Evolutionary conservation across 805 yeast species (phyloP).

Genomic region (Ogataea parapolymorpha): DNA sequence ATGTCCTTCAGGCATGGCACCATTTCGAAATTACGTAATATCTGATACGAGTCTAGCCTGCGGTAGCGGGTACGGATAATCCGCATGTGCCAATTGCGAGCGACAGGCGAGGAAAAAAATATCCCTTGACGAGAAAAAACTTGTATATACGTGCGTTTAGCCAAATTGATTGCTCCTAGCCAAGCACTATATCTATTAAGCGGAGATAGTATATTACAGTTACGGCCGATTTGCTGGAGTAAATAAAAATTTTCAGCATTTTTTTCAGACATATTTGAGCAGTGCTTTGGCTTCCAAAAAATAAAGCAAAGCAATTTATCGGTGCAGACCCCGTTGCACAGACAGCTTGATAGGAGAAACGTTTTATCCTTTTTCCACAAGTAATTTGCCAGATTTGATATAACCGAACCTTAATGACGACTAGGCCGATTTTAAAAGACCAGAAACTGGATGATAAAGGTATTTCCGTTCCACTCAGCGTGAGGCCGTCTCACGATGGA

Average conservation of each 20-base stretch:
- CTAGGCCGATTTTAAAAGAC: slow-evolving; percentile 7
- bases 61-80: background rate
- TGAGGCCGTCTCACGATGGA: slow-evolving; percentile 21
- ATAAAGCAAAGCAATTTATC: slow-evolving; percentile 8
- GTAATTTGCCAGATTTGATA: background rate
- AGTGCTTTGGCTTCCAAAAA: slow-evolving; percentile 2
- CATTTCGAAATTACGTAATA: background rate
- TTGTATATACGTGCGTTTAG: background rate
- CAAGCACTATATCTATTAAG: background rate
- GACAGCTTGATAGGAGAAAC: background rate
- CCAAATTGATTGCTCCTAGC: background rate
- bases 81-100: background rate
- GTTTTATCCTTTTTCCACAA: background rate
- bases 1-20: background rate
- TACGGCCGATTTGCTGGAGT: slow-evolving; percentile 2
- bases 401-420: background rate
- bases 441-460: slow-evolving; percentile 8
- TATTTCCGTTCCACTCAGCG: background rate
- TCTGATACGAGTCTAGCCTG: background rate
- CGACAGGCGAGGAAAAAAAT: background rate
- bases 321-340: background rate
- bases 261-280: slow-evolving; percentile 4
- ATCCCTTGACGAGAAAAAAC: background rate
- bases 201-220: slow-evolving; percentile 1
- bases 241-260: slow-evolving; percentile 8